Evolutionary conservation across 1,139 yeast species (phyloP).

Genomic region (Yamadazyma spencermartinsiae): DNA sequence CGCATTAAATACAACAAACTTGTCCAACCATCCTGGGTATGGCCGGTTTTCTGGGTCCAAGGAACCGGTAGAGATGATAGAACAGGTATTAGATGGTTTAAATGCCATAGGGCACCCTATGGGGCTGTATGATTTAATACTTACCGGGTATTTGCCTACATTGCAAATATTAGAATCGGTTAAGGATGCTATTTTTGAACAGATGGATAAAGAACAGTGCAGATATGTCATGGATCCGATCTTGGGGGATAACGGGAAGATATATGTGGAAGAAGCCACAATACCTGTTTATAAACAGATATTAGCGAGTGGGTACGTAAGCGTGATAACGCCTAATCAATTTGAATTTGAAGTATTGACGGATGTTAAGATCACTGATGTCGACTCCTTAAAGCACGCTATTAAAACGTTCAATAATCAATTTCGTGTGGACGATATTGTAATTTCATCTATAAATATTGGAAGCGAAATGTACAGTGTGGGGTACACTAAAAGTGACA

Average conservation of each 20-base stretch:
- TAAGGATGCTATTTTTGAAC: constrained; percentile 15
- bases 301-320: constrained; percentile 52
- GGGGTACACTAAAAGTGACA: constrained; percentile 22
- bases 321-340: constrained; percentile 85
- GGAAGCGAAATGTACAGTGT: constrained; percentile 34
- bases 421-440: constrained; percentile 60
- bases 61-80: constrained; percentile 12
- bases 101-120: constrained; percentile 13
- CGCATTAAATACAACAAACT: constrained; percentile 41
- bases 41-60: constrained; percentile 36
- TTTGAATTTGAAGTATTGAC: constrained; percentile 80
- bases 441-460: constrained; percentile 48
- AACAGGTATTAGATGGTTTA: constrained; percentile 35
- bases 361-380: constrained; percentile 47
- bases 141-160: constrained; percentile 42
- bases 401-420: constrained; percentile 48
- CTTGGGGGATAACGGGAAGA: constrained; percentile 84
- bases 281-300: constrained; percentile 64
- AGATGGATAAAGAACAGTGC: constrained; percentile 11
- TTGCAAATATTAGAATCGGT: constrained; percentile 31
- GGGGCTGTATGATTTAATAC: constrained; percentile 22
- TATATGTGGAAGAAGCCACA: constrained; percentile 75
- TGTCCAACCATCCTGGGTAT: constrained; percentile 50
- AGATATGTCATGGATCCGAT: constrained; percentile 86
- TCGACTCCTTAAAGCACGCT: constrained; percentile 44